Conservation (phyloP, 148 eudicot species). For the Pouteria glomerata region DNA sequence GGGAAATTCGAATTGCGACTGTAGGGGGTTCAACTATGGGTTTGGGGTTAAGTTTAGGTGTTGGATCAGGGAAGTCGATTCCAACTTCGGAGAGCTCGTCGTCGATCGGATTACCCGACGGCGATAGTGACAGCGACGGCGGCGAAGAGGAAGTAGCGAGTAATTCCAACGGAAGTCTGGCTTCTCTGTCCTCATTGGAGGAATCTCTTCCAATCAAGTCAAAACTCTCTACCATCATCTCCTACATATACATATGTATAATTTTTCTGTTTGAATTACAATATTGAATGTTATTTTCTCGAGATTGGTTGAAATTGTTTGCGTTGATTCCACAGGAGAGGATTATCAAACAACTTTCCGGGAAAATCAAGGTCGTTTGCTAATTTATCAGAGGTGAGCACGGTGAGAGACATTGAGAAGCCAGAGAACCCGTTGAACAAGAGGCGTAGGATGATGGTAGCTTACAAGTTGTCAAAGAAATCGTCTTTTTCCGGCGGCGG, state of each 20-base stretch:
- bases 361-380: slow-evolving; percentile 3
- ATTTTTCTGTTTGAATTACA: background rate
- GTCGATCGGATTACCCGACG: background rate
- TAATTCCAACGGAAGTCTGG: background rate
- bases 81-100: background rate
- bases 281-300: background rate
- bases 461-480: background rate
- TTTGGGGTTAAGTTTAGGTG: too few relatives aligned
- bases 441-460: slow-evolving; percentile 5
- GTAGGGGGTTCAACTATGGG: too few relatives aligned
- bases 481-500: background rate
- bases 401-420: background rate
- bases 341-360: background rate
- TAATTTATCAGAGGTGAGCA: background rate
- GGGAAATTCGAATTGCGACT: too few relatives aligned
- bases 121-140: background rate
- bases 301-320: background rate
- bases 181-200: background rate
- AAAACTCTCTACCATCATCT: background rate
- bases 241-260: background rate
- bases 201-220: slow-evolving; percentile 3
- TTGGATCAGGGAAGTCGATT: too few relatives aligned
- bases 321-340: background rate
- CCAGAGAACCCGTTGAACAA: background rate
- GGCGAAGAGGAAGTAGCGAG: background rate